A percentile compares a stretch with the other conserved stretches of the same genome.
These are phyloP conservation scores for Starmerella stigmatis DNA, from an alignment of 805 yeast species.

Conservation along the genomic window DNA sequence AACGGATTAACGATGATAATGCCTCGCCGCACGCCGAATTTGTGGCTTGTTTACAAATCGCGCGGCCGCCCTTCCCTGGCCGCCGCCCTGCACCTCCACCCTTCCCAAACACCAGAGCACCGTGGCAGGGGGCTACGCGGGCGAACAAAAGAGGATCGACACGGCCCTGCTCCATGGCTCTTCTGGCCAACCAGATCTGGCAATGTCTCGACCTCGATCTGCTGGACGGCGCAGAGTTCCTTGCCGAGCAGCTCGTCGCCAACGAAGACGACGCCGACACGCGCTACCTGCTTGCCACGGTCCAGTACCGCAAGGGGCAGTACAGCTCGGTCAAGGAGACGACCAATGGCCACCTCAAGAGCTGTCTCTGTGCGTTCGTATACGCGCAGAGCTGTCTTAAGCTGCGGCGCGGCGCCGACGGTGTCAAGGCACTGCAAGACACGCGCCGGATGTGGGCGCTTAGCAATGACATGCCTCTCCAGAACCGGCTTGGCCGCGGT, in stretches of 20 bases:
- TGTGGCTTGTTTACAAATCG: slow-evolving; percentile 6
- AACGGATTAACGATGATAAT: too few species aligned
- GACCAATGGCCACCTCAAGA: slow-evolving; percentile 40
- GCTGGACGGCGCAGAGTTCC: slow-evolving; percentile 67
- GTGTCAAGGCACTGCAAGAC: slow-evolving; percentile 41
- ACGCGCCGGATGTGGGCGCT: slow-evolving; percentile 13
- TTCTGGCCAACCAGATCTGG: slow-evolving; percentile 42
- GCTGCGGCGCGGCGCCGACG: slow-evolving; percentile 48
- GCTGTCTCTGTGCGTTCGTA: slow-evolving; percentile 66
- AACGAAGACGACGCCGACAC: slow-evolving; percentile 49
- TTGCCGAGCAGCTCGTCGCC: slow-evolving; percentile 71
- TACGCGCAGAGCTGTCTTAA: slow-evolving; percentile 58
- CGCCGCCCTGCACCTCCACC: too few species aligned
- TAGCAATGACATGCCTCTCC: slow-evolving; percentile 15
- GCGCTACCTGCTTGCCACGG: slow-evolving; percentile 57
- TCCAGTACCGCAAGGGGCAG: slow-evolving; percentile 48
- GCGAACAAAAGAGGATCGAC: too few species aligned
- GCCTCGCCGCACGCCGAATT: neutral
- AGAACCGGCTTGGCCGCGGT: slow-evolving; percentile 15
- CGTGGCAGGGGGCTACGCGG: too few species aligned
- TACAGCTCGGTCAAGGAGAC: slow-evolving; percentile 38
- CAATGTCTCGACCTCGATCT: slow-evolving; percentile 64
- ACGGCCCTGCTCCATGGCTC: slow-evolving; percentile 13
- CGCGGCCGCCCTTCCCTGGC: neutral
- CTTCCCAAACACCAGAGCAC: too few species aligned